Base-by-base conservation (phyloP, 768 basidiomycete genomes). In the Leccinum subgranulosum region DNA sequence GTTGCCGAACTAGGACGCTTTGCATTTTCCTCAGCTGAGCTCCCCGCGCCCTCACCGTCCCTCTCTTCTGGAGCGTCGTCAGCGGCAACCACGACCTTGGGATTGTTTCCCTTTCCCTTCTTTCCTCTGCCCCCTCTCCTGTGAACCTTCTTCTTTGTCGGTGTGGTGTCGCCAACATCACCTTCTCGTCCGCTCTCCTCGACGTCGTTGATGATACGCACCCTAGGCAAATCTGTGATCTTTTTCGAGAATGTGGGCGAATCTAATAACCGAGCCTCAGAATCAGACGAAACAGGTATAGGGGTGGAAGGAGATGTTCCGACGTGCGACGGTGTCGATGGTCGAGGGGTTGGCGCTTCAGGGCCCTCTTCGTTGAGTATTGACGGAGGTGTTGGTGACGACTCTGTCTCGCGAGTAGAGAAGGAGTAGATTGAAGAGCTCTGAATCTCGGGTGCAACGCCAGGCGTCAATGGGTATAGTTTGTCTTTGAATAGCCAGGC, bases 171-270 rank as follows among this genome's bases (percentile, higher is more conserved):
- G 1, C 68, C 67, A 21, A 3, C 53, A 25, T 79, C 76, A 3
- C 70, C 77, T 62, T 83, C 84, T 63, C 80, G 84, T 55, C 84
- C 84, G 36, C 83, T 82, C 11, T 84, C 86, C n/a, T 84, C 86
- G 2, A 70, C 77, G 51, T 79, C 84, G 41, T 66, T 75, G 45
- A 59, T 67, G 2, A 55, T 49, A 25, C 34, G 45, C 27, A 29
- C 7, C 10, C 39, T 48, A 25, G 57, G 54, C 12, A 53, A 29
- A 12, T 72, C 70, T 27, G 21, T 25, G 3, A 34, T 39, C 33
- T 28, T 49, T 11, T 57, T 64, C 19, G 43, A 48, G n/a, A 49
- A 2, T 19, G 28, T 41, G 3, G 52, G 52, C 17, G 59, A 52
- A 33, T 61, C 62, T 7, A 53, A 46, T 41, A 58, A 28, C 3